Conservation (phyloP, 345 rosid genomes). For the Acer saccharum region DNA sequence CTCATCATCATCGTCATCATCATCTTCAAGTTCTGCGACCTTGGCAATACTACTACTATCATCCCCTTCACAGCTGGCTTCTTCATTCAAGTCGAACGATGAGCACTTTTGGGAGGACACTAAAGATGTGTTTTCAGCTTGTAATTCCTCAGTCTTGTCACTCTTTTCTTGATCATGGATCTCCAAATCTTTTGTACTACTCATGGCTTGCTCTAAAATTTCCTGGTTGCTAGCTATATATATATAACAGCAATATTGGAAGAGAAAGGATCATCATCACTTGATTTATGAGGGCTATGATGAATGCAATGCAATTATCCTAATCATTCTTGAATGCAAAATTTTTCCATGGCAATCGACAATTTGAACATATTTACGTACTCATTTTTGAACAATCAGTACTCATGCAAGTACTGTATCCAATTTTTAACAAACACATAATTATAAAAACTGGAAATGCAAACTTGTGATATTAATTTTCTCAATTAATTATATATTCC, state of each 20-base stretch:
- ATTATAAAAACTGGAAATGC: neutral
- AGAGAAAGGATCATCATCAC: neutral
- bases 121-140: constrained; percentile 27
- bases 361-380: no score
- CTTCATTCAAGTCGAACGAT: constrained; percentile 47
- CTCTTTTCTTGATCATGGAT: constrained; percentile 19
- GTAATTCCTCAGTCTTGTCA: constrained; percentile 20
- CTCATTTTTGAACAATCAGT: neutral
- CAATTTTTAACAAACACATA: neutral
- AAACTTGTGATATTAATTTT: neutral
- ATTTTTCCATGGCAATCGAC: neutral
- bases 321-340: neutral
- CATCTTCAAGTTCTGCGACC: constrained; percentile 16
- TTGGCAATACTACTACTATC: neutral
- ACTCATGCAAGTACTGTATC: neutral
- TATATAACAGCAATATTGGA: neutral
- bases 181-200: constrained; percentile 21
- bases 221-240: neutral
- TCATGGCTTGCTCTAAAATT: constrained; percentile 6
- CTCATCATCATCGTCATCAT: constrained; percentile 23
- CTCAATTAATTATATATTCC: neutral
- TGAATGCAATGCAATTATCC: neutral
- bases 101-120: constrained; percentile 35
- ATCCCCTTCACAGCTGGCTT: constrained; percentile 33
- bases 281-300: neutral